Percentiles rank a stretch among this genome's conserved stretches.
These are phyloP conservation scores for Alternaria atra DNA, from an alignment of 2,329 filamentous ascomycete genomes.

Conservation along the genomic window DNA sequence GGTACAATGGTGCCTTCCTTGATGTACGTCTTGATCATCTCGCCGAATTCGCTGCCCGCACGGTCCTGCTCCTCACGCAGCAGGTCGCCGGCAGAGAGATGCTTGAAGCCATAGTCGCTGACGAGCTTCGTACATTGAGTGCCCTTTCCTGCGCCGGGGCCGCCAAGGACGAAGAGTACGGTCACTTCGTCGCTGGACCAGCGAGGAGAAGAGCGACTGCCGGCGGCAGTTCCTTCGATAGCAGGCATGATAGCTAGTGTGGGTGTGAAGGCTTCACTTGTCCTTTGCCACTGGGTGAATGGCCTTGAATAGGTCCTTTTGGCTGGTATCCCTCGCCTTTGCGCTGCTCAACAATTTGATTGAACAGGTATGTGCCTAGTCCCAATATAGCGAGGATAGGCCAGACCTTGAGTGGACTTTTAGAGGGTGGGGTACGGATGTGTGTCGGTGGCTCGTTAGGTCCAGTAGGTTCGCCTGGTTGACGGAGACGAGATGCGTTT, in stretches of 20 bases:
- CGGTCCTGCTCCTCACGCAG: conserved; percentile 93
- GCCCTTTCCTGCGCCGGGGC: conserved; percentile 94
- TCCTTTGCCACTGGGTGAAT: conserved; percentile 42
- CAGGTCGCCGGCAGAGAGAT: conserved; percentile 92
- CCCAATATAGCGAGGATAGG: conserved; percentile 59
- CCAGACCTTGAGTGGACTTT: conserved; percentile 53
- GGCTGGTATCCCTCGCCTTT: conserved; percentile 48
- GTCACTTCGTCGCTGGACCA: conserved; percentile 82
- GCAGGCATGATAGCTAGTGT: conserved; percentile 51
- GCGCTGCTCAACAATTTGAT: conserved; percentile 57
- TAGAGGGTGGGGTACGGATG: conserved; percentile 48
- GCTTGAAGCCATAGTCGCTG: conserved; percentile 85
- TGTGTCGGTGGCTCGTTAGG: conserved; percentile 51
- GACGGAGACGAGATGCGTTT: conserved; percentile 42
- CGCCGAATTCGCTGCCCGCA: conserved; percentile 84
- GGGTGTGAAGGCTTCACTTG: conserved; percentile 33
- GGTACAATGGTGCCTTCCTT: conserved; percentile 94
- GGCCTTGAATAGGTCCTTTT: conserved; percentile 40
- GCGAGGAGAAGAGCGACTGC: conserved; percentile 67
- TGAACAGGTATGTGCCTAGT: conserved; percentile 57
- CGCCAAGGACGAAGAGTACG: conserved; percentile 96
- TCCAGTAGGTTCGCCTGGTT: conserved; percentile 47
- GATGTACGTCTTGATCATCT: conserved; percentile 93
- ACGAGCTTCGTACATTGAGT: conserved; percentile 94
- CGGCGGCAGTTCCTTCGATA: conserved; percentile 50